These are phyloP conservation scores for Yarrowia sp. DNA, from an alignment of 805 yeast genomes.

Conservation along the genomic window DNA sequence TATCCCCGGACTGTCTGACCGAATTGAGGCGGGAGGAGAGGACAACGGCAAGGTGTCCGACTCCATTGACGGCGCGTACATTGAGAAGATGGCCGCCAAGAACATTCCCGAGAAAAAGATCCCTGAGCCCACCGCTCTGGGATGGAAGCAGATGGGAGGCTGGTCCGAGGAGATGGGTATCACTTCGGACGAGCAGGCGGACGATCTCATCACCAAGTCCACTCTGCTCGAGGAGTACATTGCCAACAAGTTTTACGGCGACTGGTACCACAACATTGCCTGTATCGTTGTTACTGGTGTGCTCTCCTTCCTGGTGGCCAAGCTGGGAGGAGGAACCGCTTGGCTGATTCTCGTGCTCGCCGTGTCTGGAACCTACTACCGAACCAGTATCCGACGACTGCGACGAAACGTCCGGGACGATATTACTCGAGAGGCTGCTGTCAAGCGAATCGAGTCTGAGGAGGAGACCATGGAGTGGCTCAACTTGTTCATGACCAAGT, in stretches of 20 bases:
- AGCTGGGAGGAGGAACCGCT: slow-evolving; percentile 71
- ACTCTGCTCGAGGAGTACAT: slow-evolving; percentile 73
- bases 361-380: slow-evolving; percentile 64
- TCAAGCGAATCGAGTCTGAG: slow-evolving; percentile 78
- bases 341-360: slow-evolving; percentile 74
- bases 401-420: slow-evolving; percentile 71
- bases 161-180: slow-evolving; percentile 71
- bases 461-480: slow-evolving; percentile 96
- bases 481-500: slow-evolving; percentile 81
- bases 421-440: slow-evolving; percentile 81
- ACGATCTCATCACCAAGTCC: slow-evolving; percentile 66
- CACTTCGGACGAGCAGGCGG: slow-evolving; percentile 59
- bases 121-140: slow-evolving; percentile 66
- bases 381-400: slow-evolving; percentile 79
- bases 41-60: slow-evolving; percentile 14
- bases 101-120: slow-evolving; percentile 29
- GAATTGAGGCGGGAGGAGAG: background rate
- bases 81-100: slow-evolving; percentile 26
- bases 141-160: slow-evolving; percentile 93
- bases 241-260: slow-evolving; percentile 79
- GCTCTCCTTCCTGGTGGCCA: slow-evolving; percentile 76
- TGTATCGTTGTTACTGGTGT: slow-evolving; percentile 64
- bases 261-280: slow-evolving; percentile 93
- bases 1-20: background rate
- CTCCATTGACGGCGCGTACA: slow-evolving; percentile 12